phyloP scores from a whole-genome alignment of 768 basidiomycete species.

The Calocera cornea region DNA sequence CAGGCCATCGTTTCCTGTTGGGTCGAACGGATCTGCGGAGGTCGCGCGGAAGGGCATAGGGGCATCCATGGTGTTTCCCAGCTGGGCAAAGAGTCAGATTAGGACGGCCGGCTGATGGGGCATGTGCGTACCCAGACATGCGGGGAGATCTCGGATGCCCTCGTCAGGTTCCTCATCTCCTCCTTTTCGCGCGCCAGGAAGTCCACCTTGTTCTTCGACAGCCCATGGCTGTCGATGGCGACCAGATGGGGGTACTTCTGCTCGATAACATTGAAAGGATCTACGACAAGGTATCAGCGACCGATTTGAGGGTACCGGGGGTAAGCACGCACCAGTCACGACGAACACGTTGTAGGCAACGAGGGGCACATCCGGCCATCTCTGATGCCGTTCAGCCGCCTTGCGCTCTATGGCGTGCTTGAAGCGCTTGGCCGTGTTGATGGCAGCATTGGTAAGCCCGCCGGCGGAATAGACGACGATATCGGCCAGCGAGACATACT shows the following conservation, averaged over 20 bases:
- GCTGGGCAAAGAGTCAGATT: conserved; percentile 36
- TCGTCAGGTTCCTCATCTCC: conserved; percentile 80
- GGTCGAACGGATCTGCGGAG: conserved; percentile 26
- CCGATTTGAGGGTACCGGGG: neutral
- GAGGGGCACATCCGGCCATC: conserved; percentile 13
- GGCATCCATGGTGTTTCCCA: conserved; percentile 76
- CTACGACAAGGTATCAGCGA: conserved; percentile 13
- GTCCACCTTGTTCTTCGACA: conserved; percentile 33
- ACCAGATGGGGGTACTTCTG: conserved; percentile 22
- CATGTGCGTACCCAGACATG: conserved; percentile 22
- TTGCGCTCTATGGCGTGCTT: conserved; percentile 48
- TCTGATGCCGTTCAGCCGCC: conserved; percentile 33
- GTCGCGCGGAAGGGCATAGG: conserved; percentile 30
- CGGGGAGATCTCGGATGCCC: conserved; percentile 55
- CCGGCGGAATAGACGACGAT: conserved; percentile 74
- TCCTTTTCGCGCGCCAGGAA: conserved; percentile 75
- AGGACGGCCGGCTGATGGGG: neutral
- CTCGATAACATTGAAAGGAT: conserved; percentile 26
- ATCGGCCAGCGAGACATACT: conserved; percentile 79
- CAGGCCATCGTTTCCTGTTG: conserved; percentile 38
- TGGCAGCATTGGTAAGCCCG: conserved; percentile 41
- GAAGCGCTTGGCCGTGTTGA: conserved; percentile 52
- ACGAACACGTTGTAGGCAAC: conserved; percentile 60
- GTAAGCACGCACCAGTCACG: conserved; percentile 34
- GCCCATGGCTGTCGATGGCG: conserved; percentile 22